phyloP scores from a whole-genome alignment of 1,139 yeast genomes.

The Pichia sp. region DNA sequence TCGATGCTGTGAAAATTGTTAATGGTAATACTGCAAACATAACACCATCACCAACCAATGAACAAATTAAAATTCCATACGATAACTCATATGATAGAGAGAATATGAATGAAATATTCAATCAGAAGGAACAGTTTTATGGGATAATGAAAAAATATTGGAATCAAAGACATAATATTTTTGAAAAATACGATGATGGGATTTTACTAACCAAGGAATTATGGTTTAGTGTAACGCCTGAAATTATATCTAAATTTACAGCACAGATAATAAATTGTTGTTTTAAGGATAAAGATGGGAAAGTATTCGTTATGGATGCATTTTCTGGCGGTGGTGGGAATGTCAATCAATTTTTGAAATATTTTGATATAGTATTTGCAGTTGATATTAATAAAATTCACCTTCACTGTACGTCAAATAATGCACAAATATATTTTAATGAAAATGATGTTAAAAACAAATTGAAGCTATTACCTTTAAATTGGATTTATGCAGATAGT shows the following conservation, averaged over 20 bases:
- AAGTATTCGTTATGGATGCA: slow-evolving; percentile 45
- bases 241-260: slow-evolving; percentile 54
- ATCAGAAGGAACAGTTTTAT: slow-evolving; percentile 13
- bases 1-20: too few species aligned
- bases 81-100: slow-evolving; percentile 6
- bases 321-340: slow-evolving; percentile 98
- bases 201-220: slow-evolving; percentile 65
- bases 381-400: slow-evolving; percentile 61
- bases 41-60: neutral
- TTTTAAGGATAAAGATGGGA: slow-evolving; percentile 33
- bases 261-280: slow-evolving; percentile 49
- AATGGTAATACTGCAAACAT: too few species aligned
- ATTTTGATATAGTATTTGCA: slow-evolving; percentile 54
- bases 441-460: slow-evolving; percentile 33
- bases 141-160: slow-evolving; percentile 46
- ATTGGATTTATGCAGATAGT: slow-evolving; percentile 42
- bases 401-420: slow-evolving; percentile 60
- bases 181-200: slow-evolving; percentile 61
- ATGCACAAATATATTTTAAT: slow-evolving; percentile 55
- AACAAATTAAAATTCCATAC: neutral
- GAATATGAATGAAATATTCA: slow-evolving; percentile 11
- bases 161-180: slow-evolving; percentile 51
- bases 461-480: slow-evolving; percentile 45
- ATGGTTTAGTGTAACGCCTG: slow-evolving; percentile 94
- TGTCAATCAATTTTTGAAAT: slow-evolving; percentile 68